phyloP scores from a whole-genome alignment of 768 basidiomycete species.

The Naganishia antarctica region DNA sequence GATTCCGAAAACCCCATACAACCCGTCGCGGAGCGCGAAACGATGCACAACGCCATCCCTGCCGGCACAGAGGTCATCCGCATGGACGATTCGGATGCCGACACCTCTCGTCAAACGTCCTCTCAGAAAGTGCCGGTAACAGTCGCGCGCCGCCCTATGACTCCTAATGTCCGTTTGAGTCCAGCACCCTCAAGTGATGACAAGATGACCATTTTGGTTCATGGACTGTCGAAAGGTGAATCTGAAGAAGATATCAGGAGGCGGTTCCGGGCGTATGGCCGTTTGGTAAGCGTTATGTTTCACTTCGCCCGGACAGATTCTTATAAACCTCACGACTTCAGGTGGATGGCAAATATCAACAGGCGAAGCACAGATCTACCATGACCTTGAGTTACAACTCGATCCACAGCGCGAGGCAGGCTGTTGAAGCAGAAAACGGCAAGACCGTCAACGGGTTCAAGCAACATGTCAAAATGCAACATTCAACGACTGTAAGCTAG shows the following conservation, averaged over 20 bases:
- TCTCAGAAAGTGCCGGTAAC: neutral
- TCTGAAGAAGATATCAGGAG: constrained; percentile 8
- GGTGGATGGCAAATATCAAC: neutral
- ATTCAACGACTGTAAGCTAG: neutral
- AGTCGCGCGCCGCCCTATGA: neutral
- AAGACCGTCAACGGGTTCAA: neutral
- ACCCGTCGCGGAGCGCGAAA: too few species aligned
- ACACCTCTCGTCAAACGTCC: neutral
- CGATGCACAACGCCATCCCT: too few species aligned
- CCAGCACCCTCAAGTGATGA: neutral
- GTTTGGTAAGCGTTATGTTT: neutral
- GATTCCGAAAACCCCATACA: too few species aligned
- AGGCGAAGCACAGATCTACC: neutral
- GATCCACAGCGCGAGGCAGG: constrained; percentile 2
- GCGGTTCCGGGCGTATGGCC: constrained; percentile 5
- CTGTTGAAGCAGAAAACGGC: constrained; percentile 1
- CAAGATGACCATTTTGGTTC: constrained; percentile 1
- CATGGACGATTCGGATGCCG: neutral
- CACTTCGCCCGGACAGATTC: neutral
- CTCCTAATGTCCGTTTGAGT: constrained; percentile 1
- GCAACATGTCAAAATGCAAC: neutral
- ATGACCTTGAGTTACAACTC: constrained; percentile 13
- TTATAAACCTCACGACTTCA: neutral
- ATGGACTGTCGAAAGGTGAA: neutral
- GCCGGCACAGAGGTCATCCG: neutral